Base-by-base conservation (phyloP, 768 basidiomycete species). In the Trametes villosa region DNA sequence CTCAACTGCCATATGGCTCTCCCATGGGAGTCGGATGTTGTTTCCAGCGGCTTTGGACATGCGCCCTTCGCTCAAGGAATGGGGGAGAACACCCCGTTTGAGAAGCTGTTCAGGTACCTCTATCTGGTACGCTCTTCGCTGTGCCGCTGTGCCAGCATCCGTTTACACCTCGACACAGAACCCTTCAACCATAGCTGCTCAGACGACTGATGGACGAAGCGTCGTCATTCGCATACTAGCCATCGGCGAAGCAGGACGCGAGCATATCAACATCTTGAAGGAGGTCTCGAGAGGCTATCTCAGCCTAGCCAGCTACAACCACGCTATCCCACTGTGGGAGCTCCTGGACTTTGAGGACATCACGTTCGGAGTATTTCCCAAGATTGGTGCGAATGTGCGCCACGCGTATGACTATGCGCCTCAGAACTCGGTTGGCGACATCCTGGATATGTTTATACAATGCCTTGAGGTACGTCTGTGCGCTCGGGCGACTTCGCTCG, bases 371-470 rank as follows among this genome's bases (percentile, higher is more conserved):
- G 44, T 73, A 20, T 73, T 75, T 51, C 70, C 71, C 2, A 66
- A 46, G 30, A 63, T 67, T 6, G 72, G 69, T 12, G 36, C 3
- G 4, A 42, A 29, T 1, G 34, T 68, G 26, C 2, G 17, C 0
- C 36, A 53, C 3, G 55, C 62, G 9, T 68, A 68, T 60, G 63
- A 42, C 11, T 57, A 4, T 9, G 72, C 71, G 72, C 51, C 70
- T 11, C 57, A 66, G 60, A 75, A 75, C 56, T 72, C 71, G 31
- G 70, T 69, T 0, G 72, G 71, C 1, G 72, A 75, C 52, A 47
- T 74, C 36, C 26, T 74, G n/a, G 68, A 75, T 22, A 72, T 75
- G 68, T 41, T 72, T 4, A 44, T 74, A 65, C 74, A 75, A 50
- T 68, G 66, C 48, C 44, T 74, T 20, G 69, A 74, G 67, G 73